These are phyloP conservation scores for Metschnikowia continentalis DNA, from an alignment of 805 yeast genomes.

Conservation along the genomic window DNA sequence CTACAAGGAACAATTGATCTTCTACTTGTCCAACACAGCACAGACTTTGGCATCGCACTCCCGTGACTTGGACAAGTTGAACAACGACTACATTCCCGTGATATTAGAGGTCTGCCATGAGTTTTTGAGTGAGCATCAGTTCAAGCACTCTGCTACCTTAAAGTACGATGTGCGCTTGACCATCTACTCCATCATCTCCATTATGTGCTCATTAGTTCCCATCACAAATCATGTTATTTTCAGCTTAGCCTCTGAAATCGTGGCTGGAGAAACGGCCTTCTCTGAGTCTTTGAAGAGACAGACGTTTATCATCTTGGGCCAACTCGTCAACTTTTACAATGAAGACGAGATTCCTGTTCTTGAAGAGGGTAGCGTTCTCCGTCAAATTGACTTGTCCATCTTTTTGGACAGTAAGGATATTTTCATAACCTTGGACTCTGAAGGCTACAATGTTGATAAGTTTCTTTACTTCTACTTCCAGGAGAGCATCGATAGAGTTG, in stretches of 20 bases:
- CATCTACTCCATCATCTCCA: constrained; percentile 78
- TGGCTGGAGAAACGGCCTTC: constrained; percentile 24
- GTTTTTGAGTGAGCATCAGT: constrained; percentile 33
- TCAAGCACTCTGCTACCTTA: constrained; percentile 19
- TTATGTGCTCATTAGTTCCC: constrained; percentile 68
- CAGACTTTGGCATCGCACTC: constrained; percentile 64
- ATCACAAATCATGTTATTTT: constrained; percentile 34
- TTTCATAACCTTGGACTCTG: constrained; percentile 17
- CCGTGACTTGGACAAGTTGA: constrained; percentile 39
- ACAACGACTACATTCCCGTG: constrained; percentile 48
- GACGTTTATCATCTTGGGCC: constrained; percentile 38
- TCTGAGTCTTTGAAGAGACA: constrained; percentile 23
- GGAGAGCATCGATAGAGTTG: constrained; percentile 18
- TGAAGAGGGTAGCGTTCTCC: constrained; percentile 17
- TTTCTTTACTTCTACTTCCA: constrained; percentile 29
- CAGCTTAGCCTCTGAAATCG: constrained; percentile 32
- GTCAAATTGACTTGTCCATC: constrained; percentile 5
- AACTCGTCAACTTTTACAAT: constrained; percentile 32
- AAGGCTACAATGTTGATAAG: constrained; percentile 28
- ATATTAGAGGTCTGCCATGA: constrained; percentile 57
- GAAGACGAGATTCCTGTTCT: constrained; percentile 9
- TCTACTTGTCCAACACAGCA: constrained; percentile 70
- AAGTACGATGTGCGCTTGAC: constrained; percentile 66
- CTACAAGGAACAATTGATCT: constrained; percentile 69
- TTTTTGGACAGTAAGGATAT: constrained; percentile 9